phyloP scores from a whole-genome alignment of 768 basidiomycete species.

The Mrakia blollopis region DNA sequence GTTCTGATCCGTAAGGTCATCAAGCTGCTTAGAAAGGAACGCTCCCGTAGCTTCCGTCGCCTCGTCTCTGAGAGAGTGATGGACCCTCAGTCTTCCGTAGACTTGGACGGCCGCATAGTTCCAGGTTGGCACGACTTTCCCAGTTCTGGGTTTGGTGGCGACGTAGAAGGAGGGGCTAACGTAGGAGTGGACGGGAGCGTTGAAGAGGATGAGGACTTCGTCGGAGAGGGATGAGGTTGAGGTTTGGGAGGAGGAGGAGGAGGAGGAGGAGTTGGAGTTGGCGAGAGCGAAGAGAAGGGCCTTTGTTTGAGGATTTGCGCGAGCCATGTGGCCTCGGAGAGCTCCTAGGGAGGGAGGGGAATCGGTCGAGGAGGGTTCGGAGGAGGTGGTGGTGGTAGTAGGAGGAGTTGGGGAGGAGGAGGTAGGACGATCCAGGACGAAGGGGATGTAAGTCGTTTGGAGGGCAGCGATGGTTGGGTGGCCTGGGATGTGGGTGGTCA shows the following conservation, averaged over 20 bases:
- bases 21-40: slow-evolving; percentile 40
- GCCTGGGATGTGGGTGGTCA: slow-evolving; percentile 45
- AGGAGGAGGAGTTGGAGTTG: neutral
- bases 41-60: slow-evolving; percentile 15
- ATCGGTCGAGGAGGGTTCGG: neutral
- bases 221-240: slow-evolving; percentile 32
- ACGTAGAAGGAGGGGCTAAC: slow-evolving; percentile 43
- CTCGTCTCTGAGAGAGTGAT: slow-evolving; percentile 23
- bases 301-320: slow-evolving; percentile 43
- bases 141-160: slow-evolving; percentile 41
- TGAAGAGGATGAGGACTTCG: slow-evolving; percentile 43
- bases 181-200: slow-evolving; percentile 40
- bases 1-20: slow-evolving; percentile 36
- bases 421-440: slow-evolving; percentile 20
- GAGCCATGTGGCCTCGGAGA: slow-evolving; percentile 42
- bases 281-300: slow-evolving; percentile 35
- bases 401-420: neutral
- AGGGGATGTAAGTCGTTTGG: slow-evolving; percentile 48
- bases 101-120: slow-evolving; percentile 44
- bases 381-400: neutral
- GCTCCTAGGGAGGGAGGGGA: slow-evolving; percentile 19
- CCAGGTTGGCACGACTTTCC: slow-evolving; percentile 46
- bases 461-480: slow-evolving; percentile 38
- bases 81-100: slow-evolving; percentile 35
- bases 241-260: neutral